Base-by-base conservation (phyloP, 768 basidiomycete species). In the Termitomyces sp. region DNA sequence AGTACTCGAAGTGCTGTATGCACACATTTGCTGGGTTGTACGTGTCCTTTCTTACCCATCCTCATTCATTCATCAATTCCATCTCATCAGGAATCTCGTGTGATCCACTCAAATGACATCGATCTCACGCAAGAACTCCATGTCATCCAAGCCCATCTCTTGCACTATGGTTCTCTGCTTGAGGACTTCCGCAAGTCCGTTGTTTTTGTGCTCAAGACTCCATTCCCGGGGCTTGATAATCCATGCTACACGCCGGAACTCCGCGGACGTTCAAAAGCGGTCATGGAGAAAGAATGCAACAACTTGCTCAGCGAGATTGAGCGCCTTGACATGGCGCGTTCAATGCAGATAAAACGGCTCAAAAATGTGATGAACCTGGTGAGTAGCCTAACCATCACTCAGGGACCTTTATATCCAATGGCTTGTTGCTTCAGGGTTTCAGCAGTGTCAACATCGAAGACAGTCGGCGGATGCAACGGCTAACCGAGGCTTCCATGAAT, bases 341-440 rank as follows among this genome's bases (percentile, higher is more conserved):
- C 56, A 2, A 73, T 77, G 74, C 74, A 78, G 56, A 74, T 76
- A 42, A 72, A 68, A 52, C 66, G 79, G 52, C 59, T 81, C 59
- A 77, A 73, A 64, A 81, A 81, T 59, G 78, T 80, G 37, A 80
- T 81, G 77, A 69, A 77, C 58, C 61, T 81, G 57, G 79, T 79
- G 52, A 19, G 67, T 37, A 14, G 39, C 25, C 7, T 11, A 27
- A 3, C 45, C 23, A 37, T 21, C 17, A 44, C 10, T 40, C 55
- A 23, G 16, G 16, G n/a, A 19, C 27, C 10, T 14, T 44, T 40
- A 10, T 19, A 12, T 43, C 28, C 6, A 44, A 44, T 14, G 8
- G 25, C 40, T 48, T 45, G 21, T 14, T 35, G 4, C 21, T 14
- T 12, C 23, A 79, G 79, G 78, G 75, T 16, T 81, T 80, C 48